Conservation (phyloP, 2,329 filamentous ascomycete genomes). For the Emmonsia crescens region DNA sequence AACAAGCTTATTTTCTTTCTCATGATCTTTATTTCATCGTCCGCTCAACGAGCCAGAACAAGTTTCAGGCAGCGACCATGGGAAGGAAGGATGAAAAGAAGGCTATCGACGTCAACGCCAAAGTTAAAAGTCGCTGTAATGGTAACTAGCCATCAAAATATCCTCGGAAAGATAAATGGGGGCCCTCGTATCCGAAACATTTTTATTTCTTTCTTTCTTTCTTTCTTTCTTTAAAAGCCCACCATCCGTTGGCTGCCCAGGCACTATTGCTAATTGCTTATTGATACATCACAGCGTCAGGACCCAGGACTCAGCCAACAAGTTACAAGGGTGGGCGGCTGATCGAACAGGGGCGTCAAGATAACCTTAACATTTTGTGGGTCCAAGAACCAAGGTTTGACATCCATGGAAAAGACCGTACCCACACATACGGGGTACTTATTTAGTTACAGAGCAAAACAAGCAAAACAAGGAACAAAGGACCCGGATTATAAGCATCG, state of each 20-base stretch:
- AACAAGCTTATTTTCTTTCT: conserved; percentile 4
- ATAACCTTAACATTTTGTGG: conserved; percentile 3
- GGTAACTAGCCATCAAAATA: not conserved
- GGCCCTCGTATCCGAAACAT: not conserved
- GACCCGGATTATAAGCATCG: not conserved
- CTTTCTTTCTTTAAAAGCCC: too few relatives aligned
- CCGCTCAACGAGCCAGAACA: not conserved
- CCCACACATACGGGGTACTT: not conserved
- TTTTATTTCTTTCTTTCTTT: not conserved
- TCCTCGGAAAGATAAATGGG: not conserved
- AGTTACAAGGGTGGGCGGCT: not conserved
- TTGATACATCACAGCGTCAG: too few relatives aligned
- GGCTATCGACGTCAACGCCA: not conserved
- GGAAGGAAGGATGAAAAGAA: not conserved
- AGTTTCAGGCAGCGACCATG: not conserved
- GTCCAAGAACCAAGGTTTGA: not conserved
- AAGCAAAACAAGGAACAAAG: not conserved
- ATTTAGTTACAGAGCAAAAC: not conserved
- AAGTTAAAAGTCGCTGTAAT: not conserved
- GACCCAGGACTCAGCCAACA: not conserved
- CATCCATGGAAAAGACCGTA: not conserved
- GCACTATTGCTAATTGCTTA: not conserved
- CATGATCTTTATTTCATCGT: conserved; percentile 2
- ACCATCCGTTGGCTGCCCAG: not conserved
- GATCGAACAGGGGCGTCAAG: conserved; percentile 5